Percentiles rank a stretch among this genome's conserved stretches.
Evolutionary conservation across 805 yeast species (phyloP).

Genomic region (Yamadazyma endophytica): DNA sequence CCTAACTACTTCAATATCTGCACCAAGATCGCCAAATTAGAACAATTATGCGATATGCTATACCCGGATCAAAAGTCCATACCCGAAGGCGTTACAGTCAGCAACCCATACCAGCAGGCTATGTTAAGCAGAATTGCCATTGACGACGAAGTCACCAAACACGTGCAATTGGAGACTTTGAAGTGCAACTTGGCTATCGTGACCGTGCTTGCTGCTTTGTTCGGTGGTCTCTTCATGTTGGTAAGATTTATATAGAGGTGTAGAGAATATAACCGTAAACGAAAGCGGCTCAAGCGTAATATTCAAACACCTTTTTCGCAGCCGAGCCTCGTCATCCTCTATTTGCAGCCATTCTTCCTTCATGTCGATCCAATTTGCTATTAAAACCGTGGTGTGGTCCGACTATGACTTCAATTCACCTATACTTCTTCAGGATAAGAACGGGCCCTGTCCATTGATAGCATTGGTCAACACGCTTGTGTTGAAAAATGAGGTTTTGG

Average conservation of each 20-base stretch:
- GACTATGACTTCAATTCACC: slow-evolving; percentile 40
- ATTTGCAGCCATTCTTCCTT: not conserved
- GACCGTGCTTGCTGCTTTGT: slow-evolving; percentile 6
- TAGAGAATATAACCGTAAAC: too few relatives aligned
- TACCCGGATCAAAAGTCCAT: slow-evolving; percentile 53
- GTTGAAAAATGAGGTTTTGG: slow-evolving; percentile 38
- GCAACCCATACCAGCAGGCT: slow-evolving; percentile 35
- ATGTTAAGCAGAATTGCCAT: slow-evolving; percentile 33
- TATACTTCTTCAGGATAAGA: slow-evolving; percentile 69
- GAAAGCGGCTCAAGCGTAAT: too few relatives aligned
- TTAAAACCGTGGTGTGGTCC: slow-evolving; percentile 29
- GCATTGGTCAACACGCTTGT: slow-evolving; percentile 71
- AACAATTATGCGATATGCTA: slow-evolving; percentile 78
- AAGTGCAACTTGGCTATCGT: slow-evolving; percentile 16
- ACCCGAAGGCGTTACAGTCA: slow-evolving; percentile 47
- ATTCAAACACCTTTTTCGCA: not conserved
- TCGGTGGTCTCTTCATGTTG: slow-evolving; percentile 4
- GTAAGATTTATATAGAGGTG: not conserved
- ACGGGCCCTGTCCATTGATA: slow-evolving; percentile 87
- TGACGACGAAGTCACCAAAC: slow-evolving; percentile 16
- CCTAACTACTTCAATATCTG: slow-evolving; percentile 84
- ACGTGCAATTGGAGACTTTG: slow-evolving; percentile 9
- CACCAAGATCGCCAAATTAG: slow-evolving; percentile 81
- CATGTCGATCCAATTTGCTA: slow-evolving; percentile 12
- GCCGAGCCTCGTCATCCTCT: not conserved